Conservation (phyloP, 495 filamentous ascomycete species). For the Parathielavia hyrcaniae region DNA sequence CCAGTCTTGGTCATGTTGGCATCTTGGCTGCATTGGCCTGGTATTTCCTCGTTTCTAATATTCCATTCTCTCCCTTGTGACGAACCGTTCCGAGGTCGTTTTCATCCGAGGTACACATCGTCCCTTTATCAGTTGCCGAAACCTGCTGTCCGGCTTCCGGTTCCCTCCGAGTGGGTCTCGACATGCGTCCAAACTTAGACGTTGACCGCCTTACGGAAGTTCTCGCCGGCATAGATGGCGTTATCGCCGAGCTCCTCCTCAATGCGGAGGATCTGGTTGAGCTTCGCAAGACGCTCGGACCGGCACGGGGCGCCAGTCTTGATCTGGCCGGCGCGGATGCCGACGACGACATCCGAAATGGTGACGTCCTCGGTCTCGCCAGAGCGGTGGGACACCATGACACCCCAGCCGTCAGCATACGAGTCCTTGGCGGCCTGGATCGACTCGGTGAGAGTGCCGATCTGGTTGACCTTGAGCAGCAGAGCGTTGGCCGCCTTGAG, state of each 20-base stretch:
- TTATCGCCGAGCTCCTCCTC: constrained; percentile 96
- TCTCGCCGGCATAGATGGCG: constrained; percentile 82
- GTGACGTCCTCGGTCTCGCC: constrained; percentile 99
- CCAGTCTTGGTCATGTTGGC: neutral
- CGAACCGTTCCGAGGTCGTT: constrained; percentile 22
- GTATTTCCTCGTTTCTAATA: constrained; percentile 27
- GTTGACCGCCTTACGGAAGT: constrained; percentile 85
- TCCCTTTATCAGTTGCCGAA: constrained; percentile 15
- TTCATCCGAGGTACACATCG: constrained; percentile 25
- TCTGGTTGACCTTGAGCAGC: constrained; percentile 99
- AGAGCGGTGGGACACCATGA: constrained; percentile 99
- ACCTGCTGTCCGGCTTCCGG: constrained; percentile 11
- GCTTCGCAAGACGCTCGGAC: constrained; percentile 97
- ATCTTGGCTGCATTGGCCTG: constrained; percentile 12
- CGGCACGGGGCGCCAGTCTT: constrained; percentile 96
- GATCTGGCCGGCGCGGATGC: constrained; percentile 94
- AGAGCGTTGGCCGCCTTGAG: constrained; percentile 97
- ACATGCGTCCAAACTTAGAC: constrained; percentile 50
- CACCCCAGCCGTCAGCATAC: constrained; percentile 92
- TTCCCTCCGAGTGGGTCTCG: constrained; percentile 17
- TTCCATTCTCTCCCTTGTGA: constrained; percentile 27
- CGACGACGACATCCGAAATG: constrained; percentile 95
- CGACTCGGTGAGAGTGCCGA: constrained; percentile 94
- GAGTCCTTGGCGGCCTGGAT: constrained; percentile 99
- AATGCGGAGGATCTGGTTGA: constrained; percentile 99